Evolutionary conservation across 768 basidiomycete genomes (phyloP).

Genomic region (Chalciporus sphaerocephalus): DNA sequence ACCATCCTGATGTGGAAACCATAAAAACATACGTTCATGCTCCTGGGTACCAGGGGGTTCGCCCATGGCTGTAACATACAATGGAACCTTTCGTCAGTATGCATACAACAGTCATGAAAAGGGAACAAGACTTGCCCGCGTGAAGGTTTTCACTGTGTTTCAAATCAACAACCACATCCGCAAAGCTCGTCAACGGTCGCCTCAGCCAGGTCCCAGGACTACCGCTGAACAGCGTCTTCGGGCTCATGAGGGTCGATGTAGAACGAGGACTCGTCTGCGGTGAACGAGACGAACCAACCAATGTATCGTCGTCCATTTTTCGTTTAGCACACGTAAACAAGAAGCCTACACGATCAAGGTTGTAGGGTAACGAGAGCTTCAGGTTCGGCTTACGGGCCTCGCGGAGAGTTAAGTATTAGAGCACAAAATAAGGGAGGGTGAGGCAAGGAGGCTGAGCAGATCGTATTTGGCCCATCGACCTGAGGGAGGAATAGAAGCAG

Average conservation of each 20-base stretch:
- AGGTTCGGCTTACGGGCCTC: background rate
- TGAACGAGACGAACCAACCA: constrained; percentile 19
- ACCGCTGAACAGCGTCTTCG: constrained; percentile 6
- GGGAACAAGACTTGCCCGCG: constrained; percentile 24
- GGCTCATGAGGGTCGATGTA: constrained; percentile 14
- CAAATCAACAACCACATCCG: constrained; percentile 43
- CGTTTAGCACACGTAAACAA: background rate
- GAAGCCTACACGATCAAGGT: background rate
- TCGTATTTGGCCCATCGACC: background rate
- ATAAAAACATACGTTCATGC: constrained; percentile 30
- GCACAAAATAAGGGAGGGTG: background rate
- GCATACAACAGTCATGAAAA: background rate
- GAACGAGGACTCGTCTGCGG: constrained; percentile 21
- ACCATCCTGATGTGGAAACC: background rate
- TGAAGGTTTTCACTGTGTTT: constrained; percentile 34
- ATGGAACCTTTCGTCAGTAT: background rate
- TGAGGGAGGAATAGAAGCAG: background rate
- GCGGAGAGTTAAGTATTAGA: background rate
- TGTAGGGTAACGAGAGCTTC: background rate
- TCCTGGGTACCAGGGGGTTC: constrained; percentile 37
- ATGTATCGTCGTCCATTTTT: constrained; percentile 26
- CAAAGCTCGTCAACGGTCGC: constrained; percentile 37
- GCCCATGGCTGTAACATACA: constrained; percentile 18
- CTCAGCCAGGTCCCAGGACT: constrained; percentile 23
- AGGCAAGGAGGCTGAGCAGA: background rate